Base-by-base conservation (phyloP, 2,329 filamentous ascomycete genomes). In the Fusarium pseudograminearum region DNA sequence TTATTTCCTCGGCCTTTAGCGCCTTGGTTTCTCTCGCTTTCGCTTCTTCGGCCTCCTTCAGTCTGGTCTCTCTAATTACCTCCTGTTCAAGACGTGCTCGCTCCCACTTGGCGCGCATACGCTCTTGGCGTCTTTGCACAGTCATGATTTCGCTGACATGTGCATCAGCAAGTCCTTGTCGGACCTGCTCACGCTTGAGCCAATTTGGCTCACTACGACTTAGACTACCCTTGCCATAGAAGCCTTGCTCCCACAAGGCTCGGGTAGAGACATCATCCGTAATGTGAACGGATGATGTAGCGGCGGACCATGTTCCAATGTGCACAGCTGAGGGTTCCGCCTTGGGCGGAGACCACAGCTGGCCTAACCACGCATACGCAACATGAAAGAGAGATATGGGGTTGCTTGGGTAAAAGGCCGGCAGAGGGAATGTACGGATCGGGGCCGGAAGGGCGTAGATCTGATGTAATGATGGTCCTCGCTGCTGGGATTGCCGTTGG, bases 181-280 rank as follows among this genome's bases (percentile, higher is more conserved):
- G 87, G 30, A 91, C 89, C 78, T 93, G 91, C 79, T 97, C 93
- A 67, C 92, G 86, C 69, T 92, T 92, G 52, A 97, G 80, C 96
- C 96, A 99, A 72, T 90, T 96, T 5, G 95, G 95, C 78, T 99
- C 95, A 83, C 94, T 98, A 74, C 97, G 89, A 82, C 94, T 98
- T 61, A 98, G 83, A 73, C 85, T 95, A 45, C 96, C 96, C 80
- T 98, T 98, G 48, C 97, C 97, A 80, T 95, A 99, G 81, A 99
- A 99, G 7, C 96, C 96, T 82, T 97, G 93, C 80, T 97, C 93
- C 96, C 97, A 99, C 26, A 99, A 81, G 2, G 91, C 93, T 57
- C 91, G 86, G 67, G 97, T 90, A 5, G 93, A 90, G 57, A 85
- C 84, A 28, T 89, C 84, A 78, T 98, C 91, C 20, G 89, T 93